A percentile compares a stretch with the other conserved stretches of the same genome.
Evolutionary conservation across 441 rosid genomes (phyloP).

Genomic region (Populus hybrid): DNA sequence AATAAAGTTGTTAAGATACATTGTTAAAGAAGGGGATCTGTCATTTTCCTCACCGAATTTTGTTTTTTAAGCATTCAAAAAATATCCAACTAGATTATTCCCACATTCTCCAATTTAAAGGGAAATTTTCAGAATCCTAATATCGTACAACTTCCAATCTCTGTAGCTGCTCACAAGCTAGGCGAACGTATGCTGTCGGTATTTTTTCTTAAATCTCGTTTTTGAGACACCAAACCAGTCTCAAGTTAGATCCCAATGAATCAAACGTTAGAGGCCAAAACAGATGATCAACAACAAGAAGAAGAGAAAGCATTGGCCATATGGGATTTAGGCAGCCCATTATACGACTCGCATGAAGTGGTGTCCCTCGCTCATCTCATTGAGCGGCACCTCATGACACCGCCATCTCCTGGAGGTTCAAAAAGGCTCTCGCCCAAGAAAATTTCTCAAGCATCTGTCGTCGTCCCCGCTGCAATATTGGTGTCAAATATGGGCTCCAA

Average conservation of each 20-base stretch:
- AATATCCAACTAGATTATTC: not conserved
- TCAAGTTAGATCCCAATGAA: constrained; percentile 7
- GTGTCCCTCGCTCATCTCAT: constrained; percentile 43
- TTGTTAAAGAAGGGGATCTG: constrained; percentile 14
- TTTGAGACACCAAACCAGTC: not conserved
- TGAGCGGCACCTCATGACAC: constrained; percentile 40
- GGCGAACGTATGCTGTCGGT: not conserved
- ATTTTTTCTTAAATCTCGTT: not conserved
- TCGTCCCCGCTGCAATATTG: not conserved
- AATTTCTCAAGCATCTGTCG: not conserved
- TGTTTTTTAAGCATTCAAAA: too few relatives aligned
- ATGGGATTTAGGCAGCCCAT: constrained; percentile 61
- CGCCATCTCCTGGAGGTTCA: constrained; percentile 29
- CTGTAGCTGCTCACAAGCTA: not conserved
- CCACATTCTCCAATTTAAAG: not conserved
- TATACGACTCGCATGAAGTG: constrained; percentile 55
- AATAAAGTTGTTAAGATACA: not conserved
- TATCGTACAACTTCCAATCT: not conserved
- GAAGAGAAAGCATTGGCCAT: constrained; percentile 8
- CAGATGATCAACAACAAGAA: not conserved
- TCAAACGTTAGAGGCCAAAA: constrained; percentile 4
- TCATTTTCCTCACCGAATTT: constrained; percentile 22
- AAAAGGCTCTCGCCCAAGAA: constrained; percentile 2
- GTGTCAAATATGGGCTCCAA: not conserved
- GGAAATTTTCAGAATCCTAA: not conserved